phyloP scores from a whole-genome alignment of 2,329 filamentous ascomycete genomes.

The Trichothecium roseum region DNA sequence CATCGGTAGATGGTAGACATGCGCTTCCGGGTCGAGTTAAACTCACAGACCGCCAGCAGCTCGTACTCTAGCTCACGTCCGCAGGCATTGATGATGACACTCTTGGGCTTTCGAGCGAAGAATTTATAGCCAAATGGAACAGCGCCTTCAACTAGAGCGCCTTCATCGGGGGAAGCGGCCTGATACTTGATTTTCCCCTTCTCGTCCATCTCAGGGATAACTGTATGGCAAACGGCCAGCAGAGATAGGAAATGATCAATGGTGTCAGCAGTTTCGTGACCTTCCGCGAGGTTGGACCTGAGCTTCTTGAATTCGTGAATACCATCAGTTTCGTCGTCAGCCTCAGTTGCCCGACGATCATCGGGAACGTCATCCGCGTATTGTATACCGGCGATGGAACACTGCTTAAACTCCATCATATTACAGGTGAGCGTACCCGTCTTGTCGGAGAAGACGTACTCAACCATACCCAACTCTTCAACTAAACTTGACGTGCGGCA shows the following conservation, averaged over 20 bases:
- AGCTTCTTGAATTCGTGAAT: slow-evolving; percentile 78
- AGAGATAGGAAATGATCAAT: slow-evolving; percentile 79
- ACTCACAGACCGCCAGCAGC: slow-evolving; percentile 92
- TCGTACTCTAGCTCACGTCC: slow-evolving; percentile 74
- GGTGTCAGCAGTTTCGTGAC: slow-evolving; percentile 36
- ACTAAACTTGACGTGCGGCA: slow-evolving; percentile 94
- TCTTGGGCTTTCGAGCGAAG: slow-evolving; percentile 76
- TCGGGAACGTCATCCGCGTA: slow-evolving; percentile 90
- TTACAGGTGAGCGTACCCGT: slow-evolving; percentile 97
- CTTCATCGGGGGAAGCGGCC: slow-evolving; percentile 93
- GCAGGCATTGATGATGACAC: slow-evolving; percentile 72
- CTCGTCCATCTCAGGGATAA: slow-evolving; percentile 82
- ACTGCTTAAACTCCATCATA: slow-evolving; percentile 97
- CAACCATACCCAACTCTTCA: slow-evolving; percentile 94
- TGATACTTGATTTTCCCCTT: slow-evolving; percentile 91
- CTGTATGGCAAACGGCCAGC: slow-evolving; percentile 86
- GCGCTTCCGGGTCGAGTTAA: slow-evolving; percentile 86
- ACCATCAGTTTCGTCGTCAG: slow-evolving; percentile 67
- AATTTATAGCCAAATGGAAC: slow-evolving; percentile 81
- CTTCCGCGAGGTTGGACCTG: slow-evolving; percentile 52
- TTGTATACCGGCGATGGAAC: slow-evolving; percentile 84
- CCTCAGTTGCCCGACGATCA: slow-evolving; percentile 69
- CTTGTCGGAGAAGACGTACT: slow-evolving; percentile 98
- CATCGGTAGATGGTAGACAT: slow-evolving; percentile 98
- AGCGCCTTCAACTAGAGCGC: slow-evolving; percentile 89